Evolutionary conservation across 768 basidiomycete species (phyloP).

Genomic region (Rhodotorula sphaerocarpa): DNA sequence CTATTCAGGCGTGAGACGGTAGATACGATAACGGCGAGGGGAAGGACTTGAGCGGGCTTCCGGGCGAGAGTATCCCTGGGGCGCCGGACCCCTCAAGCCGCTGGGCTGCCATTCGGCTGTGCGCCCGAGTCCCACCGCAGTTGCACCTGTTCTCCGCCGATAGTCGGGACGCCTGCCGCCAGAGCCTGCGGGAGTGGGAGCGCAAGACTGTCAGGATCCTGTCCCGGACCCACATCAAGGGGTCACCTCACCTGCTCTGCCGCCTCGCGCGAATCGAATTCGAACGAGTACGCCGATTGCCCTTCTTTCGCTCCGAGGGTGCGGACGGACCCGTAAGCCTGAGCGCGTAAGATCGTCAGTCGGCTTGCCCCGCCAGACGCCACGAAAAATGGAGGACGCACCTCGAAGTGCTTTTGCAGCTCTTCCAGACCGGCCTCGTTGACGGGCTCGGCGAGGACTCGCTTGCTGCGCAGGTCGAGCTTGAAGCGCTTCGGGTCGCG

Average conservation of each 20-base stretch:
- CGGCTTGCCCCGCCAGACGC: neutral
- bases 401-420: neutral
- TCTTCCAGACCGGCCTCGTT: fast-evolving
- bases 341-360: neutral
- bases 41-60: too few species aligned
- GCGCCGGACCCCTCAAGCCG: too few species aligned
- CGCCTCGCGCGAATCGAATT: neutral
- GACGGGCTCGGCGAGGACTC: neutral
- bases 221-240: neutral
- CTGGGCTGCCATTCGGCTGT: neutral
- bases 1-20: too few species aligned
- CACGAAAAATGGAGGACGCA: neutral
- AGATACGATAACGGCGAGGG: too few species aligned
- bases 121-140: neutral
- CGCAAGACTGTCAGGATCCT: neutral
- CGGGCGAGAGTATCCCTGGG: too few species aligned
- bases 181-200: neutral
- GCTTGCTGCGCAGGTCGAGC: neutral
- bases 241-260: neutral
- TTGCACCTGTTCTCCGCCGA: neutral
- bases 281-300: constrained; percentile 12
- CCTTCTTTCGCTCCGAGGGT: constrained; percentile 43
- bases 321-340: neutral
- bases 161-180: neutral
- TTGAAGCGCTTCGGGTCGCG: too few species aligned